Conservation (phyloP, 2,329 filamentous ascomycete genomes). For the Alternaria ethzedia region DNA sequence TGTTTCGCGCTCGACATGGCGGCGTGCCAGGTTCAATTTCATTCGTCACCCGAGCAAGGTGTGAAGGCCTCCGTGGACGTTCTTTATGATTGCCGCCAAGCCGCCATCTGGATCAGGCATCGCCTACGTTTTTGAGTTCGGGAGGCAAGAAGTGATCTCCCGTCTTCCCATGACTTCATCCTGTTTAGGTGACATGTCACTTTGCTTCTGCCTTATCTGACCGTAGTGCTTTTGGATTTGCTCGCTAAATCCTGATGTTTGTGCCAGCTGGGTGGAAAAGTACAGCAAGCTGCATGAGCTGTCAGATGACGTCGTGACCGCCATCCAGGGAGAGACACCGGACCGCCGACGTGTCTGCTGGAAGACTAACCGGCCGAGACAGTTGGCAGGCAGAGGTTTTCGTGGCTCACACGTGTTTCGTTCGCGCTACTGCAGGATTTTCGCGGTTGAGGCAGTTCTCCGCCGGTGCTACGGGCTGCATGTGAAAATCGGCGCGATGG, state of each 20-base stretch:
- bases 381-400: conserved; percentile 5
- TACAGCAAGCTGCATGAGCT: background rate
- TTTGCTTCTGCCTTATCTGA: background rate
- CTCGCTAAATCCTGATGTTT: background rate
- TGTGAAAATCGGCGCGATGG: background rate
- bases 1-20: background rate
- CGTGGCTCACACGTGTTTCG: background rate
- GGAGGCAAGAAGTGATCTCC: background rate
- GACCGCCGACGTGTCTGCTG: conserved; percentile 1
- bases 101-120: conserved; percentile 1
- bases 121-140: background rate
- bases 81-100: background rate
- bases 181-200: background rate
- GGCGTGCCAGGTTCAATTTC: background rate
- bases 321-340: background rate
- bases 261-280: background rate
- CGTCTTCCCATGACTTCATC: background rate
- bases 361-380: conserved; percentile 1
- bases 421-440: conserved; percentile 9
- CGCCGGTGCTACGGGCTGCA: background rate
- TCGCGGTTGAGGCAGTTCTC: background rate
- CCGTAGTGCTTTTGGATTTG: background rate
- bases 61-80: background rate
- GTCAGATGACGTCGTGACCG: conserved; percentile 1
- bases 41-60: background rate